Base-by-base conservation (phyloP, 2,329 filamentous ascomycete genomes). In the Apiospora arundinis region DNA sequence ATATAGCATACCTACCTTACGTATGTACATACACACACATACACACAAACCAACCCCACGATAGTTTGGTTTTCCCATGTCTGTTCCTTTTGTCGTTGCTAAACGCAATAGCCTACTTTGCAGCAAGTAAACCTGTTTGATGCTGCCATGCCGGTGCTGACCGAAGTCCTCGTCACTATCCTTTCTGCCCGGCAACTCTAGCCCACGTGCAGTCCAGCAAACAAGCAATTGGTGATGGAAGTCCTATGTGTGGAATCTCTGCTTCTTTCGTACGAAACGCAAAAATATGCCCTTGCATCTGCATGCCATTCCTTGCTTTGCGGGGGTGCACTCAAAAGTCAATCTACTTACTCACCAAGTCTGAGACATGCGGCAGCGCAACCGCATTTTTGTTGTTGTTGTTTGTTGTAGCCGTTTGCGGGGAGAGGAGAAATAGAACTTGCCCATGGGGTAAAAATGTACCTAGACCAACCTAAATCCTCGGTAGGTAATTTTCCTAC, bases 401-500 rank as follows among this genome's bases (percentile, higher is more conserved):
- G 18, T 40, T 12, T 48, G 21, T 48, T n/a, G 56, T 63, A 63
- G 56, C 56, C 32, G 56, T 63, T 63, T 63, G 56, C 56, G 56
- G 56, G 32, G 56, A 60, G 52, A 42, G 52, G 52, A 60, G 12
- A 45, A 8, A n/a, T 18, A 48, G 45, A 37, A 37, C 32, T 63
- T 63, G 8, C 56, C 56, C 56, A 63, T 40, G 56, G 56, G 56
- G 56, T 63, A 63, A 63, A 56, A 63, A 40, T 12, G 56, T 63
- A 60, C 28, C 52, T n/a, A 60, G 12, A n/a, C 25, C 52, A 60
- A 60, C 52, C 48, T 49, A 37, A 37, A 28, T 16, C 48, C 23
- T 49, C n/a, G n/a, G n/a, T 49, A 49, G n/a, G n/a, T 49, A 49
- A 28, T 25, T n/a, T 21, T 8, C 16, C 52, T 37, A 32, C 32